phyloP scores from a whole-genome alignment of 495 filamentous ascomycete species.

The Hypoxylon intermedium region DNA sequence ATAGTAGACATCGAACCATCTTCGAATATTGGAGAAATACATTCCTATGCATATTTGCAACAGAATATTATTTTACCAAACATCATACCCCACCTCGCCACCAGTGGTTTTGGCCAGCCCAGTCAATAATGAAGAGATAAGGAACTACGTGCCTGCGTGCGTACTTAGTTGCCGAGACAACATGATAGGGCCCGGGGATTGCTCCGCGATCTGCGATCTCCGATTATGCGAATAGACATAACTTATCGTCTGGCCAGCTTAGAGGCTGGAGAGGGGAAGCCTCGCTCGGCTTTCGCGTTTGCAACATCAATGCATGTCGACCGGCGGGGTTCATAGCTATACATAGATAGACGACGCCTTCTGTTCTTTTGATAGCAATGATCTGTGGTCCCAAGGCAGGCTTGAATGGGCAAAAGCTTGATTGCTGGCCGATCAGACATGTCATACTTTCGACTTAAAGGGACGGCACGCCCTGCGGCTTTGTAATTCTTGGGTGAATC shows the following conservation, averaged over 20 bases:
- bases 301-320: conserved; percentile 17
- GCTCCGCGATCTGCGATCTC: not conserved
- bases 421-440: conserved; percentile 2
- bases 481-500: not conserved
- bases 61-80: no score
- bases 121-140: no score
- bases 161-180: conserved; percentile 1
- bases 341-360: not conserved
- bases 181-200: not conserved
- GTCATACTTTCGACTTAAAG: not conserved
- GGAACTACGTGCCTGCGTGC: no score
- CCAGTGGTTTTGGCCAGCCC: no score
- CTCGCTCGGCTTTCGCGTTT: conserved; percentile 15
- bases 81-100: no score
- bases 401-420: conserved; percentile 9
- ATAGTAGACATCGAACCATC: no score
- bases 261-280: not conserved
- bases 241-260: conserved; percentile 9
- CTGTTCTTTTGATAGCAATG: not conserved
- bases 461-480: conserved; percentile 12
- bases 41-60: no score
- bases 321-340: not conserved
- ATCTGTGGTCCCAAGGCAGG: not conserved
- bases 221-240: conserved; percentile 6
- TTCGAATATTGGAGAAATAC: no score